Evolutionary conservation across 768 basidiomycete genomes (phyloP).

Genomic region (Pseudohyphozyma bogoriensis): DNA sequence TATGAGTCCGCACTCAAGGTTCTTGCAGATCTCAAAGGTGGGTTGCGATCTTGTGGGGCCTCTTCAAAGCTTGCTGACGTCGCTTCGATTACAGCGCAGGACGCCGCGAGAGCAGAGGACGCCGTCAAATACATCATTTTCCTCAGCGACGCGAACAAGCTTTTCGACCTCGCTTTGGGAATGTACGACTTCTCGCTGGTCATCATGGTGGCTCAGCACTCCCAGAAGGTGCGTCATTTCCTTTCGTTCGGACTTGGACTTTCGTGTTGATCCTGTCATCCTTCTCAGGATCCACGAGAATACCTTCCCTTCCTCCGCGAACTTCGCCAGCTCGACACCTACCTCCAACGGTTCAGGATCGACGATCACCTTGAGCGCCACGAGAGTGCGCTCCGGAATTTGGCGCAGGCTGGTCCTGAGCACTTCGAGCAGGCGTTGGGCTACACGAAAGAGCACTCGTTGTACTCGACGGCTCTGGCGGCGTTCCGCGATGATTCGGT

Average conservation of each 20-base stretch:
- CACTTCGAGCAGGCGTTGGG: conserved; percentile 67
- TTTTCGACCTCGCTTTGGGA: conserved; percentile 90
- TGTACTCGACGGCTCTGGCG: conserved; percentile 65
- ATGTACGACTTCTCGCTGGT: conserved; percentile 99
- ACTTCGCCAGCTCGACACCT: conserved; percentile 63
- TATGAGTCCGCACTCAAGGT: conserved; percentile 72
- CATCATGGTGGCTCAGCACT: conserved; percentile 89
- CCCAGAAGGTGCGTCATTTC: conserved; percentile 63
- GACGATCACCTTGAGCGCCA: conserved; percentile 80
- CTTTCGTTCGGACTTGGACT: neutral
- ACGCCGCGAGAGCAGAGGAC: conserved; percentile 76
- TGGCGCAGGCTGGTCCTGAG: conserved; percentile 62
- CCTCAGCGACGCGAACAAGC: conserved; percentile 77
- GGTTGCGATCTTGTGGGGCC: conserved; percentile 20
- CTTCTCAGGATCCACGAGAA: conserved; percentile 78
- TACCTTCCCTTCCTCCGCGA: conserved; percentile 95
- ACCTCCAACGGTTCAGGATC: conserved; percentile 79
- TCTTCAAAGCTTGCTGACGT: neutral
- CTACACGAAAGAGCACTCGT: conserved; percentile 66
- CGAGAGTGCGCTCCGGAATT: conserved; percentile 60
- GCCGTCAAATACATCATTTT: conserved; percentile 98
- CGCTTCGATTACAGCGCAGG: conserved; percentile 41
- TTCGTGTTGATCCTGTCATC: neutral
- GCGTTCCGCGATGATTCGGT: conserved; percentile 63
- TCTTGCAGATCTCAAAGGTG: conserved; percentile 69